These are phyloP conservation scores for Acorus calamus DNA, from an alignment of 106 monocot genomes.

Conservation along the genomic window DNA sequence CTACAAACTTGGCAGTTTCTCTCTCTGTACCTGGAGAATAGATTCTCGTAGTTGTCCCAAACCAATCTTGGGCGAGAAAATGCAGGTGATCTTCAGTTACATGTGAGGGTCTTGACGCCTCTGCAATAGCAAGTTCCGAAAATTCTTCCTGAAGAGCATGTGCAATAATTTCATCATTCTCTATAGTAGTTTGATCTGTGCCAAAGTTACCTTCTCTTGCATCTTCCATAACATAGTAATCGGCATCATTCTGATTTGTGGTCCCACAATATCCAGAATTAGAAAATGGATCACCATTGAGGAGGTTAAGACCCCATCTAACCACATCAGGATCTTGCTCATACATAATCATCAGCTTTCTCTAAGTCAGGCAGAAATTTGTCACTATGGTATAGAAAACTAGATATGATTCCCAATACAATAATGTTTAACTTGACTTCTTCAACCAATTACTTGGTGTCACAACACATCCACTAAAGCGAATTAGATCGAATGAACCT, in stretches of 20 bases:
- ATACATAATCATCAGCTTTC: constrained; percentile 28
- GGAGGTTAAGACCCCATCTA: constrained; percentile 85
- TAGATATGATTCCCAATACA: too few species aligned
- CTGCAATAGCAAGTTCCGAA: constrained; percentile 47
- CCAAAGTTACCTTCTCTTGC: constrained; percentile 11
- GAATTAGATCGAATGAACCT: too few species aligned
- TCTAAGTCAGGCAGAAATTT: too few species aligned
- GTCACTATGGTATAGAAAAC: too few species aligned
- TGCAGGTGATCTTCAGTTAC: constrained; percentile 37
- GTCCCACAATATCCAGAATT: constrained; percentile 13
- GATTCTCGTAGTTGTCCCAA: constrained; percentile 14
- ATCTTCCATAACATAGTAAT: constrained; percentile 13
- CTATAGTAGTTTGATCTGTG: constrained; percentile 21
- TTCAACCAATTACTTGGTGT: too few species aligned
- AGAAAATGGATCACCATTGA: constrained; percentile 24
- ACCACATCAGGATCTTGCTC: constrained; percentile 74
- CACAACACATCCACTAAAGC: too few species aligned
- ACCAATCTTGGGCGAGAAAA: constrained; percentile 57
- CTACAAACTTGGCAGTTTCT: neutral
- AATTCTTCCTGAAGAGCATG: constrained; percentile 67
- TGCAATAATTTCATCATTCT: constrained; percentile 77
- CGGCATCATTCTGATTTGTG: constrained; percentile 9
- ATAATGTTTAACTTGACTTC: too few species aligned
- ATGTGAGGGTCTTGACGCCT: constrained; percentile 37
- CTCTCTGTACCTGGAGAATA: constrained; percentile 23